These are phyloP conservation scores for Penicillium expansum DNA, from an alignment of 2,329 filamentous ascomycete genomes.

Conservation along the genomic window DNA sequence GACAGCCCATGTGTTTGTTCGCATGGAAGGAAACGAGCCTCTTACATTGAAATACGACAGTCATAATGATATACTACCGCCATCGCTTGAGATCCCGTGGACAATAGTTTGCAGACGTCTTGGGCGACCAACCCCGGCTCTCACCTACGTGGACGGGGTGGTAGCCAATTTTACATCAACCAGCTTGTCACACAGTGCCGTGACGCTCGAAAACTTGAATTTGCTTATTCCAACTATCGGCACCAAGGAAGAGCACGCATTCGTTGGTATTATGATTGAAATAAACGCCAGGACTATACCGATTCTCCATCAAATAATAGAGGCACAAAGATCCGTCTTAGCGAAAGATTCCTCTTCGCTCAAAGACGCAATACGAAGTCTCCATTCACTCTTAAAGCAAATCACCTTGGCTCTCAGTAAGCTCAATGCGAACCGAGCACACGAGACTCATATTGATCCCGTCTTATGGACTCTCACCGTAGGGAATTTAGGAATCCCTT, in stretches of 20 bases:
- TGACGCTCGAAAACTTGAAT: neutral
- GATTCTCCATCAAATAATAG: neutral
- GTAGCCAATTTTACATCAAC: neutral
- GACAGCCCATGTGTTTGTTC: neutral
- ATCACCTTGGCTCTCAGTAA: neutral
- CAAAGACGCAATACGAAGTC: neutral
- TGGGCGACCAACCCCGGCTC: neutral
- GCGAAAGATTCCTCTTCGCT: neutral
- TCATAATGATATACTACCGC: neutral
- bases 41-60: neutral
- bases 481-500: neutral
- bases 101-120: neutral
- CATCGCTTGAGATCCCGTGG: neutral
- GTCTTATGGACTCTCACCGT: neutral
- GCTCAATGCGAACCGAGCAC: neutral
- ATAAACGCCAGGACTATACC: neutral
- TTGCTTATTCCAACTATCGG: neutral
- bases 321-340: neutral
- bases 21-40: neutral
- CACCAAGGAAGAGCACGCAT: neutral
- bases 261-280: neutral
- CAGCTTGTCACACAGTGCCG: neutral
- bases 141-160: neutral
- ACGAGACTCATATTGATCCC: neutral
- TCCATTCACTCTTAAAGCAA: neutral